These are phyloP conservation scores for Fusarium pseudocircinatum DNA, from an alignment of 2,329 filamentous ascomycete genomes.

Conservation along the genomic window DNA sequence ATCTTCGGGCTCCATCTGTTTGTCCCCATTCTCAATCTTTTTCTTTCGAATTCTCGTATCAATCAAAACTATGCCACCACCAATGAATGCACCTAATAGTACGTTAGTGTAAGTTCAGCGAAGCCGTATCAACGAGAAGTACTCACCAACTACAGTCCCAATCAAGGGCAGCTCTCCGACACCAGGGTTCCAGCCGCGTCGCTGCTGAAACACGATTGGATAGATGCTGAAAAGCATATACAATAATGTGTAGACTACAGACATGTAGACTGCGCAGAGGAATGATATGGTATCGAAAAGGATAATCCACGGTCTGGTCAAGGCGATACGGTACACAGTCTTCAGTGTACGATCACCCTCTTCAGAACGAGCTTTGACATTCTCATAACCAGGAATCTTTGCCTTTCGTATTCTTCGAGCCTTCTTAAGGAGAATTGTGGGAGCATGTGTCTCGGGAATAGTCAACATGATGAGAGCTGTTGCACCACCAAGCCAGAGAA, in stretches of 20 bases:
- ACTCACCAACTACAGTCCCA: constrained; percentile 27
- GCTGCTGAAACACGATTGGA: constrained; percentile 70
- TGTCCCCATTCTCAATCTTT: constrained; percentile 15
- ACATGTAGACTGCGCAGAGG: constrained; percentile 83
- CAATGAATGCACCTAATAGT: constrained; percentile 18
- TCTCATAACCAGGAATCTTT: constrained; percentile 25
- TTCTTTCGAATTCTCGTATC: constrained; percentile 23
- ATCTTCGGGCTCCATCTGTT: constrained; percentile 29
- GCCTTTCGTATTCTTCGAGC: constrained; percentile 29
- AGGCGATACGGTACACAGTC: constrained; percentile 72
- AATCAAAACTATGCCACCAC: constrained; percentile 26
- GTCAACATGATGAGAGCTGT: constrained; percentile 83
- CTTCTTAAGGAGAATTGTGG: constrained; percentile 67
- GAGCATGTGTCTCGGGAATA: constrained; percentile 85
- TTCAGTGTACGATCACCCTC: constrained; percentile 10
- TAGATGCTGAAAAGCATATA: constrained; percentile 79
- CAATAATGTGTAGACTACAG: constrained; percentile 74
- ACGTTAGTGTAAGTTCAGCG: neutral
- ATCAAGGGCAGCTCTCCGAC: constrained; percentile 34
- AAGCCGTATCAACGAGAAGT: no score
- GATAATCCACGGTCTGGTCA: constrained; percentile 72
- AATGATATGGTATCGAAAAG: constrained; percentile 86
- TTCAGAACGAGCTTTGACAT: constrained; percentile 23
- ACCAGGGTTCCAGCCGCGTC: constrained; percentile 39
- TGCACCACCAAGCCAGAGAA: constrained; percentile 79